Evolutionary conservation across 257 asterid genomes (phyloP).

Genomic region (Salvia splendens): DNA sequence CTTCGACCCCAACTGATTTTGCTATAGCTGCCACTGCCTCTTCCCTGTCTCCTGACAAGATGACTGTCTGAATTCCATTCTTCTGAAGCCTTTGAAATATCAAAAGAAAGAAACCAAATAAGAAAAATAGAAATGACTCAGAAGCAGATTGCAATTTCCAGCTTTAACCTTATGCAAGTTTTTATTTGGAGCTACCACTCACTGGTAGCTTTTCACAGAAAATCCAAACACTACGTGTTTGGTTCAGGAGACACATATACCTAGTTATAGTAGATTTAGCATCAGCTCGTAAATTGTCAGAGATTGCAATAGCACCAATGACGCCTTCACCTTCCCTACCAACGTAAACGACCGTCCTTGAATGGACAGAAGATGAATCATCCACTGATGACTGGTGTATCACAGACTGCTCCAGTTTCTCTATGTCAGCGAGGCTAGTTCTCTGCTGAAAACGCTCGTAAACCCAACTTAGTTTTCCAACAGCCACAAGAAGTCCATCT

Average conservation of each 20-base stretch:
- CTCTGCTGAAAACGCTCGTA: slow-evolving; percentile 73
- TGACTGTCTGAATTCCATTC: slow-evolving; percentile 73
- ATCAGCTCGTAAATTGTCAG: slow-evolving; percentile 77
- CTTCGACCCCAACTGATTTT: slow-evolving; percentile 68
- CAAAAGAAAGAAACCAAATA: slow-evolving; percentile 19
- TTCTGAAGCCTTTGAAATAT: slow-evolving; percentile 68
- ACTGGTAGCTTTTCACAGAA: neutral
- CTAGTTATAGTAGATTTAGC: slow-evolving; percentile 75
- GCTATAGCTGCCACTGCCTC: slow-evolving; percentile 99
- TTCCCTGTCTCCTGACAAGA: slow-evolving; percentile 99
- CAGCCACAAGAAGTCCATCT: slow-evolving; percentile 87
- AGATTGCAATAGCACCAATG: slow-evolving; percentile 85
- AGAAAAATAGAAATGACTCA: slow-evolving; percentile 22
- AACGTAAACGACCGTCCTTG: slow-evolving; percentile 81
- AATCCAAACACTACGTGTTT: neutral
- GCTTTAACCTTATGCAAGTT: neutral
- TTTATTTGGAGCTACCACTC: neutral
- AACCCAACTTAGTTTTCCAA: slow-evolving; percentile 90
- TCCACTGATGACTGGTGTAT: slow-evolving; percentile 49
- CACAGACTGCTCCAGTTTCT: slow-evolving; percentile 68
- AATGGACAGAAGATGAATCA: slow-evolving; percentile 67
- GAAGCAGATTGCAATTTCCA: slow-evolving; percentile 22
- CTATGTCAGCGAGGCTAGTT: slow-evolving; percentile 50
- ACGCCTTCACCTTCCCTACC: slow-evolving; percentile 96
- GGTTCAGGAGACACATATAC: slow-evolving; percentile 42